Percentiles rank a stretch among this genome's conserved stretches.
Conservation (phyloP, 768 basidiomycete genomes). For the Erythrobasidium yunnanense region DNA sequence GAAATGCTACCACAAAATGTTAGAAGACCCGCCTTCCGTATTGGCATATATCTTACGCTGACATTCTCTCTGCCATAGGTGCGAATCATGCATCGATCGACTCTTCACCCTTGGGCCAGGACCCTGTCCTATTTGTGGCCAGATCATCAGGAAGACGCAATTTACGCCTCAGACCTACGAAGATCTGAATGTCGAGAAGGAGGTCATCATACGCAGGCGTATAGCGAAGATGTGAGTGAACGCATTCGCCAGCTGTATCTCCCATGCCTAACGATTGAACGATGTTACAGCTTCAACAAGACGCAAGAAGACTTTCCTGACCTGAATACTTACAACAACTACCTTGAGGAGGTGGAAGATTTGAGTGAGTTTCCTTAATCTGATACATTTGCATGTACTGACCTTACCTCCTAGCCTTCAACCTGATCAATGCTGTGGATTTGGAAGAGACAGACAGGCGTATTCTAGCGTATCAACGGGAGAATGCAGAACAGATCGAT, state of each 20-base stretch:
- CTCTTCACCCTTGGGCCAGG: slow-evolving; percentile 91
- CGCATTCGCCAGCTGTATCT: neutral
- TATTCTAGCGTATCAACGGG: slow-evolving; percentile 62
- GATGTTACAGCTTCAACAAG: slow-evolving; percentile 71
- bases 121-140: slow-evolving; percentile 85
- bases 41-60: neutral
- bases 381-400: neutral
- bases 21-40: neutral
- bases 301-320: slow-evolving; percentile 75
- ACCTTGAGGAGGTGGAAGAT: slow-evolving; percentile 90
- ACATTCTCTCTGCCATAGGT: slow-evolving; percentile 61
- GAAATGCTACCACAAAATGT: slow-evolving; percentile 96
- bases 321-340: slow-evolving; percentile 76
- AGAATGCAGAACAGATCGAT: slow-evolving; percentile 72
- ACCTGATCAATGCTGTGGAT: slow-evolving; percentile 82
- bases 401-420: slow-evolving; percentile 58
- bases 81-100: slow-evolving; percentile 95
- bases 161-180: slow-evolving; percentile 93
- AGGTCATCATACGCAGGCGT: slow-evolving; percentile 75
- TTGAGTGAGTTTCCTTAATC: slow-evolving; percentile 50
- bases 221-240: slow-evolving; percentile 71
- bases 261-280: neutral
- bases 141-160: slow-evolving; percentile 77
- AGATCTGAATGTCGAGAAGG: slow-evolving; percentile 83
- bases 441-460: slow-evolving; percentile 68